Base-by-base conservation (phyloP, 306 rosid species). In the Fagus crenata region DNA sequence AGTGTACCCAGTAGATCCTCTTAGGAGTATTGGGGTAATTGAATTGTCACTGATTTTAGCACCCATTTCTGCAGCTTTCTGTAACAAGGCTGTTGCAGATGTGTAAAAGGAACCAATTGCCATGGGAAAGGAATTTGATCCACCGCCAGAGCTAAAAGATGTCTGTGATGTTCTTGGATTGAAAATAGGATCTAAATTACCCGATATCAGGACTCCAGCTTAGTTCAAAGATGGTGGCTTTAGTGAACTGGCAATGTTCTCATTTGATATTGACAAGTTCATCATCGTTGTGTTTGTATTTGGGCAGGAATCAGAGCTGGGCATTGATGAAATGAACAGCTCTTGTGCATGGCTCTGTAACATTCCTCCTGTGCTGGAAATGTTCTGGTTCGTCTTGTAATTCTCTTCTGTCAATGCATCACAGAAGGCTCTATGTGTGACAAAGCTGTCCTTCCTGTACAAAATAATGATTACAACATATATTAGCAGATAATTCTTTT, bases 31-130 rank as follows among this genome's bases (percentile, higher is more conserved):
- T 13, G 68, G 68, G 17, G 41, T 40, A 33, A 61, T 31, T 33
- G 41, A 61, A 33, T 61, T 61, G 12, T 61, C 68, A 17, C 68
- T 61, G 39, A 31, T 18, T 56, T 56, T 56, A n/a, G 96, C 90
- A 14, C 96, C 98, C 88, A 93, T 93, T 74, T 90, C 93, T 0
- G 96, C 98, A 1, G 96, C 96, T 84, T 89, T 93, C 51, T 89
- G 98, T 18, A 89, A 61, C 56, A 89, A 83, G 6, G 96, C 96
- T 8, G 98, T 93, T 71, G 98, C 98, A 0, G 96, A 91, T 89
- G 90, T 88, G 63, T 86, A 89, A 13, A 86, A 84, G 3, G 84
- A 74, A 4, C 82, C 88, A 3, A 80, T 13, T 42, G 64, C 88
- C 97, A 3, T 81, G 85, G 81, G 41, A 33, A 31, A 33, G 41